phyloP scores from a whole-genome alignment of 208 protist genomes.

The Leishmania tropica region DNA sequence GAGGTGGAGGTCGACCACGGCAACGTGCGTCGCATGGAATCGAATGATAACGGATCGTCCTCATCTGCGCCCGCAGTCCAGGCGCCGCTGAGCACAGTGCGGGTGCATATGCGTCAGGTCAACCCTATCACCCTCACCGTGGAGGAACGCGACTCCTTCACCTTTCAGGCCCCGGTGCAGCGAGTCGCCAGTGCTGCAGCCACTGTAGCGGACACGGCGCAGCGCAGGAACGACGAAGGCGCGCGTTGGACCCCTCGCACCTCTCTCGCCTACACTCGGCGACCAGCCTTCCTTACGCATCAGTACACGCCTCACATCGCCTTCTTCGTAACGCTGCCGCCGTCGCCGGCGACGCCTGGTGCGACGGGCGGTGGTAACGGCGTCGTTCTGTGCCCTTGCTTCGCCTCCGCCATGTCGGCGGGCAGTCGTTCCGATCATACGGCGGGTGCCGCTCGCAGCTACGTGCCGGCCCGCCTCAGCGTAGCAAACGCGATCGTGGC shows the following conservation, averaged over 20 bases:
- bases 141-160: conserved; percentile 42
- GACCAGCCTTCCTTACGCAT: conserved; percentile 57
- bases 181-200: conserved; percentile 10
- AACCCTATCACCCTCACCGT: conserved; percentile 59
- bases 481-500: conserved; percentile 47
- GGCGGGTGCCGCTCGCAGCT: not conserved
- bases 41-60: not conserved
- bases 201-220: not conserved
- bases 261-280: conserved; percentile 43
- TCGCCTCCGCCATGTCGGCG: not conserved
- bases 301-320: conserved; percentile 59
- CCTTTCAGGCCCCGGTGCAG: conserved; percentile 36
- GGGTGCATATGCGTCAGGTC: conserved; percentile 48
- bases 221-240: not conserved
- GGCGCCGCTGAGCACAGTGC: conserved; percentile 20
- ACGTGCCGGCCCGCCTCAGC: conserved; percentile 35
- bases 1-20: not conserved
- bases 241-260: not conserved
- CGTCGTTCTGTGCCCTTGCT: conserved; percentile 39
- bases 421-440: not conserved
- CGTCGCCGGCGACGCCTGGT: not conserved
- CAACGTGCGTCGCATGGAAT: not conserved
- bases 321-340: conserved; percentile 47
- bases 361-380: conserved; percentile 10
- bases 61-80: not conserved